A percentile compares a stretch with the other conserved stretches of the same genome.
These are phyloP conservation scores for Pseudogymnoascus sp. DNA, from an alignment of 2,329 filamentous ascomycete species.

Conservation along the genomic window DNA sequence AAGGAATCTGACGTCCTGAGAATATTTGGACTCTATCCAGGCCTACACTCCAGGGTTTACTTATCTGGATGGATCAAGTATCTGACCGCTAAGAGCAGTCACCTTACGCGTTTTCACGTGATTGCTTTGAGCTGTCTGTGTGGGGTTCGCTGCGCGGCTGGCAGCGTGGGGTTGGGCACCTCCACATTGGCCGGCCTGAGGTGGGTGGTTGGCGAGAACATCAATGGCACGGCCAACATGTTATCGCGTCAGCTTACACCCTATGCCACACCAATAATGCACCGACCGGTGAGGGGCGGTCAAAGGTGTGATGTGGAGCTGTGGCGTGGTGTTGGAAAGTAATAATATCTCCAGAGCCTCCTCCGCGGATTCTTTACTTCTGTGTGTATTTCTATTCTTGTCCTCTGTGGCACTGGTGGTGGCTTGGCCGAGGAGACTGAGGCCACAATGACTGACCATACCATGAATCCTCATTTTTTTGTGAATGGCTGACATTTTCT, in stretches of 20 bases:
- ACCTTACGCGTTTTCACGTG: background rate
- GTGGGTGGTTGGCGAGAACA: background rate
- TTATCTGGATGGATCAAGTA: background rate
- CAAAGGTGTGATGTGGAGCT: background rate
- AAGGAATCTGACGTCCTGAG: background rate
- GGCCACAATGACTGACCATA: background rate
- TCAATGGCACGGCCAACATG: background rate
- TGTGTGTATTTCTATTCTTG: background rate
- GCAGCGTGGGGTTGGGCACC: background rate
- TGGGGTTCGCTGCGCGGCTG: background rate
- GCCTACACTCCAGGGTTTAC: background rate
- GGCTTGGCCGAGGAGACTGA: slow-evolving; percentile 2
- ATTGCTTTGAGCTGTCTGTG: background rate
- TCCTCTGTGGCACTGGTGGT: background rate
- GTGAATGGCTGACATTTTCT: background rate
- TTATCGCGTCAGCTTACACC: background rate
- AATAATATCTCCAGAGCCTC: background rate
- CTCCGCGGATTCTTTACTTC: background rate
- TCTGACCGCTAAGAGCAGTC: background rate
- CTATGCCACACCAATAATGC: background rate
- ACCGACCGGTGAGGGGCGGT: background rate
- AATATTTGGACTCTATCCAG: background rate
- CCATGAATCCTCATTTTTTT: background rate
- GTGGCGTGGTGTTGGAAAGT: background rate
- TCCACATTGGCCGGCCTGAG: background rate